Base-by-base conservation (phyloP, 768 basidiomycete genomes). In the Podaxis sp. region DNA sequence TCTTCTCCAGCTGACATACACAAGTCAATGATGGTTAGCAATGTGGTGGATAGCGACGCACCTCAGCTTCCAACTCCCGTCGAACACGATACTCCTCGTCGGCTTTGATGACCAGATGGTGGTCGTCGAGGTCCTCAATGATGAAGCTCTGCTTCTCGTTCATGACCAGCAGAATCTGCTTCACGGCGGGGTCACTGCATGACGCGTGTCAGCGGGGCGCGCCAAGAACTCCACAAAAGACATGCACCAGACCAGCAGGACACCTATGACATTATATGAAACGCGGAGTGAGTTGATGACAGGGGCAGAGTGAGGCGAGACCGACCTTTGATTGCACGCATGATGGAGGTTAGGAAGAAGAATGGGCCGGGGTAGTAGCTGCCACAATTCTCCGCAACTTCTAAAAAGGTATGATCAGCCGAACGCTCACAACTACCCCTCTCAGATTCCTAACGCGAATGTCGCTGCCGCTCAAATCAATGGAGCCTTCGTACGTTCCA, bases 61-160 rank as follows among this genome's bases (percentile, higher is more conserved):
- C 92, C 85, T 95, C 91, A 12, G 82, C 73, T 70, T 93, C 93
- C 36, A 95, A 78, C 66, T 90, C 87, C 66, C 77, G 82, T 64
- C 87, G 76, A 4, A 95, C 88, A 26, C 86, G 77, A 67, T 87
- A 89, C 71, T 94, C 89, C 64, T 89, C 86, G 62, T 95, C 93
- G 1, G 88, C 87, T 69, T 90, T 90, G 72, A 95, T 89, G 58
- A 95, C 85, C 1, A 95, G 69, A 74, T 94, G 91, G 65, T 86
- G 83, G 67, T 93, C 91, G 70, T 95, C 93, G 26, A 95, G 73
- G 68, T 95, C 93, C 68, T 94, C 90, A 64, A 95, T 91, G 65
- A 95, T 88, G 72, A 95, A 95, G 58, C 80, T 84, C 8, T 84
- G 80, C 69, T 83, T 87, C 70, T 94, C 90, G 71, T 95, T 91